phyloP scores from a whole-genome alignment of 305 asterid genomes.

The Fraxinus xanthoxyloides region DNA sequence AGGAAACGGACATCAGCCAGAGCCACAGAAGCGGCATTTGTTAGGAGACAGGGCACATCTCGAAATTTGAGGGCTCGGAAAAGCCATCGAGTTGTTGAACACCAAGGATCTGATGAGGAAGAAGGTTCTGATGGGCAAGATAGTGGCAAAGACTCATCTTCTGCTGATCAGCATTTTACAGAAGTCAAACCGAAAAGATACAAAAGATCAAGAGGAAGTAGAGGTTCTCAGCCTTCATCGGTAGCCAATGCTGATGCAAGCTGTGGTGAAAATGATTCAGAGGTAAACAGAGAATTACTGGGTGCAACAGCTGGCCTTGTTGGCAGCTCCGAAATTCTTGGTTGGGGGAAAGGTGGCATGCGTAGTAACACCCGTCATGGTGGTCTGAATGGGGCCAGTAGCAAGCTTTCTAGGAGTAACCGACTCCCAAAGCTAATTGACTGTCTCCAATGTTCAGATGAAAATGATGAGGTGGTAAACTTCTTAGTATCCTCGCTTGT shows the following conservation, averaged over 20 bases:
- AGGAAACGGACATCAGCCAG: conserved; percentile 64
- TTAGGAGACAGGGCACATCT: conserved; percentile 58
- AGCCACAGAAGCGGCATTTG: conserved; percentile 46
- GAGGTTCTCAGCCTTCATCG: conserved; percentile 54
- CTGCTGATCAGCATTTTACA: conserved; percentile 64
- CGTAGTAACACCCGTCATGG: conserved; percentile 77
- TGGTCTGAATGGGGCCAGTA: conserved; percentile 49
- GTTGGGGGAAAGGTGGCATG: conserved; percentile 94
- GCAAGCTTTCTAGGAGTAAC: conserved; percentile 53
- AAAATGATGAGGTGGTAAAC: conserved; percentile 55
- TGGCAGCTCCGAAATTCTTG: conserved; percentile 64
- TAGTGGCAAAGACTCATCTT: conserved; percentile 82
- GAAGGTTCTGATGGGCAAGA: conserved; percentile 65
- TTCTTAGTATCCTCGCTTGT: not conserved
- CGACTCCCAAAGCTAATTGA: conserved; percentile 70
- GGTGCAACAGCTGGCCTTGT: conserved; percentile 58
- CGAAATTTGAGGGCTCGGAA: conserved; percentile 63
- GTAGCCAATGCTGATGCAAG: conserved; percentile 59
- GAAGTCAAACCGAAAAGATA: conserved; percentile 68
- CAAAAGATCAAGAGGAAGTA: conserved; percentile 66
- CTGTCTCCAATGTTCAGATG: conserved; percentile 49
- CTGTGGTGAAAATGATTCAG: conserved; percentile 64
- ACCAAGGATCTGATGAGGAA: conserved; percentile 74
- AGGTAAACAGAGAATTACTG: conserved; percentile 45
- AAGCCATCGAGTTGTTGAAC: conserved; percentile 53